These are phyloP conservation scores for Trichophyton schoenleinii DNA, from an alignment of 2,329 filamentous ascomycete genomes.

Conservation along the genomic window DNA sequence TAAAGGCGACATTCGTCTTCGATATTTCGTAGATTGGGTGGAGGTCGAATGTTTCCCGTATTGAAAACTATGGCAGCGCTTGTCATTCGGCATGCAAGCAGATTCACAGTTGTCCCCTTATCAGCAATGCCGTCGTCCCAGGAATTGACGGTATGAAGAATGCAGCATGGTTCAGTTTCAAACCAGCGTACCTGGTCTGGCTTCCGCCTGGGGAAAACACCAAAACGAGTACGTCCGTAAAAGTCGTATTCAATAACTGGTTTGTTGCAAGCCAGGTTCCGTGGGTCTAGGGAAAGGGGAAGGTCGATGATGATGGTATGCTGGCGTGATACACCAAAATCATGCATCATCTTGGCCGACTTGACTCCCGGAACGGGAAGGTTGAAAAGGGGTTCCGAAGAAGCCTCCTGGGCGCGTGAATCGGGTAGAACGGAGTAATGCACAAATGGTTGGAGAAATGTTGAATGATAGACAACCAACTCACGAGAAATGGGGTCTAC, in stretches of 20 bases:
- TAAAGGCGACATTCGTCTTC: conserved; percentile 58
- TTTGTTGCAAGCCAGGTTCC: conserved; percentile 50
- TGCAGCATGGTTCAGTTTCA: conserved; percentile 53
- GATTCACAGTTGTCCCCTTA: conserved; percentile 39
- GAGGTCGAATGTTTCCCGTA: conserved; percentile 49
- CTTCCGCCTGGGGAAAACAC: conserved; percentile 51
- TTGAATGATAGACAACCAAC: conserved; percentile 55
- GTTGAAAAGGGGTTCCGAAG: conserved; percentile 35
- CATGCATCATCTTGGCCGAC: conserved; percentile 62
- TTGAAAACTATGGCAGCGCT: conserved; percentile 53
- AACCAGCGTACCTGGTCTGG: conserved; percentile 53
- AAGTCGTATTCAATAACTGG: conserved; percentile 28
- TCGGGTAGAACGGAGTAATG: conserved; percentile 50
- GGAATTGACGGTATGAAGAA: conserved; percentile 60
- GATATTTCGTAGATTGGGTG: conserved; percentile 22
- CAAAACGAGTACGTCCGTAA: conserved; percentile 48
- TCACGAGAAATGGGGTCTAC: conserved; percentile 54
- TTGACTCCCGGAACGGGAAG: conserved; percentile 47
- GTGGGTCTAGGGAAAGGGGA: conserved; percentile 51
- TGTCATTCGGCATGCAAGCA: conserved; percentile 55
- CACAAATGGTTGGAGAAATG: conserved; percentile 53
- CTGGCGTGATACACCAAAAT: conserved; percentile 53
- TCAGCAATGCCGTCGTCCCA: conserved; percentile 44
- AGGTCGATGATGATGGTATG: conserved; percentile 59
- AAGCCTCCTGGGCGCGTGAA: conserved; percentile 13